A percentile compares a stretch with the other conserved stretches of the same genome.
These are phyloP conservation scores for Scutellaria barbata DNA, from an alignment of 257 asterid genomes.

Conservation along the genomic window DNA sequence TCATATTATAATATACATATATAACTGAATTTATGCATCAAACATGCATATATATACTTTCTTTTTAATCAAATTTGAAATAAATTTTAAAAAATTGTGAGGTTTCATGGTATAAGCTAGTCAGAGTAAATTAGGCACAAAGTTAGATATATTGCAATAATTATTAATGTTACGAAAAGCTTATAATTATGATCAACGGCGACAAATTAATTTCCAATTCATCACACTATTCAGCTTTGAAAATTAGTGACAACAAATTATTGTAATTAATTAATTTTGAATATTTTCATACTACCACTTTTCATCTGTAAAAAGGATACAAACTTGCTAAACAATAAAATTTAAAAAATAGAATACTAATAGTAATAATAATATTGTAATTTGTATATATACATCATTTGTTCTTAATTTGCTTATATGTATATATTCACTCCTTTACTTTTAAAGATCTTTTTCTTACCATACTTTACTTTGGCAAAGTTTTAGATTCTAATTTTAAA, in stretches of 20 bases:
- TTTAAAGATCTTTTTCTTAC: neutral
- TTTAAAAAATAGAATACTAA: no score
- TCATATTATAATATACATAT: no score
- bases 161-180: slow-evolving; percentile 22
- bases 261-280: neutral
- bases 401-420: no score
- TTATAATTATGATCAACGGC: slow-evolving; percentile 22
- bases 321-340: no score
- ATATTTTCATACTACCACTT: no score
- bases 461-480: neutral
- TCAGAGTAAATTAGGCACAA: slow-evolving; percentile 39
- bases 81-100: neutral
- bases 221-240: slow-evolving; percentile 27
- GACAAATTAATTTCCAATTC: slow-evolving; percentile 28
- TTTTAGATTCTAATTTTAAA: no score
- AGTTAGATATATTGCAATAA: slow-evolving; percentile 12
- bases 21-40: no score
- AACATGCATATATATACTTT: no score
- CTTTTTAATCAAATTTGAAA: no score
- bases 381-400: no score
- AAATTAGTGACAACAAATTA: slow-evolving; percentile 31
- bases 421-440: neutral
- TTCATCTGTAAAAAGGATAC: no score
- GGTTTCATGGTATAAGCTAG: slow-evolving; percentile 10
- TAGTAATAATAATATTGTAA: no score